Conservation (phyloP, 352 stramenopile genomes). For the Phytopythium aichiense region DNA sequence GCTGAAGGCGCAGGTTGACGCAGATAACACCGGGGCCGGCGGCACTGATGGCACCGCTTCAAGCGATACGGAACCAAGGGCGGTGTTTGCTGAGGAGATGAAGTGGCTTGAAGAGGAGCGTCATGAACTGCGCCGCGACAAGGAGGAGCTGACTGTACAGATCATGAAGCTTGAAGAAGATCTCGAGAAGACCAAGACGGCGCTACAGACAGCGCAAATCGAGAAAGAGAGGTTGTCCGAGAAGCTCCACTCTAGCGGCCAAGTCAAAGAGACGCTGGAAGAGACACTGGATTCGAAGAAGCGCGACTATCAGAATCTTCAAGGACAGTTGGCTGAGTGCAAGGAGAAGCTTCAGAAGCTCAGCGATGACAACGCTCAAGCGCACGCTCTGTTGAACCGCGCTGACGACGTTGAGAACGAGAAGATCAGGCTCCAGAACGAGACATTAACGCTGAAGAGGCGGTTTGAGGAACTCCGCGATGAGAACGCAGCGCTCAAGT, state of each 20-base stretch:
- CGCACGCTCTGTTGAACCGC: constrained; percentile 33
- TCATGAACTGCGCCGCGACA: constrained; percentile 41
- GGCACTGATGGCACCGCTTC: constrained; percentile 7
- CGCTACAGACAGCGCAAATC: constrained; percentile 26
- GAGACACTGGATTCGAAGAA: constrained; percentile 56
- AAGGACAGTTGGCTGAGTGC: constrained; percentile 36
- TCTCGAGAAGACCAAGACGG: constrained; percentile 34
- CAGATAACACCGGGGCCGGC: neutral
- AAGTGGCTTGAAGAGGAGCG: constrained; percentile 74
- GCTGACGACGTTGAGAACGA: constrained; percentile 63
- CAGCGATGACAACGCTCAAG: constrained; percentile 30
- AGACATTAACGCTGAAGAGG: constrained; percentile 45
- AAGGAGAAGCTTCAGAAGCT: constrained; percentile 48
- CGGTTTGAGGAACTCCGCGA: constrained; percentile 67
- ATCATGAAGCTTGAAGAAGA: constrained; percentile 58
- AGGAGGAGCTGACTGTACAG: constrained; percentile 54
- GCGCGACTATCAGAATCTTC: constrained; percentile 29
- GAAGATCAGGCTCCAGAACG: constrained; percentile 61
- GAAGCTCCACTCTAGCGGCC: constrained; percentile 28
- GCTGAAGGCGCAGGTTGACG: constrained; percentile 32
- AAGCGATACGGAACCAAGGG: constrained; percentile 19
- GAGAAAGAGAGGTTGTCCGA: constrained; percentile 49
- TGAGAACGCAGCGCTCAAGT: constrained; percentile 53
- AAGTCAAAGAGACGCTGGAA: constrained; percentile 38
- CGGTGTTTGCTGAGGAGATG: constrained; percentile 52